Evolutionary conservation across 768 basidiomycete species (phyloP).

Genomic region (Boletus rubescentipes): DNA sequence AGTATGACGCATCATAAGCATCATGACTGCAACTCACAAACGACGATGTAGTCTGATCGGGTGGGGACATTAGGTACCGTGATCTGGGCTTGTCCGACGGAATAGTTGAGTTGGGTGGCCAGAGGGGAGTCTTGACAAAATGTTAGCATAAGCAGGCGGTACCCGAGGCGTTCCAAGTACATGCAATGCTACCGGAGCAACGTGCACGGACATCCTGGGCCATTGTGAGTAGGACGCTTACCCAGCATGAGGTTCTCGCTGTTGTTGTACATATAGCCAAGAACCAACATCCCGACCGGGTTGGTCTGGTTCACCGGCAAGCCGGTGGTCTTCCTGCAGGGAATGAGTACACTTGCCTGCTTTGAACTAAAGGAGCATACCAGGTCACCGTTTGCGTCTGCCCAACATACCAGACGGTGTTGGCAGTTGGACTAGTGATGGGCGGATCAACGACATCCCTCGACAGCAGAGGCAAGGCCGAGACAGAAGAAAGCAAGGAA

Average conservation of each 20-base stretch:
- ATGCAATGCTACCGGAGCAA: not conserved
- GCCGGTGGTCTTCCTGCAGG: constrained; percentile 14
- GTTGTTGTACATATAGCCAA: constrained; percentile 23
- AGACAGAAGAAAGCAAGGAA: constrained; percentile 17
- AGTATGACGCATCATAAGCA: not conserved
- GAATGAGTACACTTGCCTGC: constrained; percentile 38
- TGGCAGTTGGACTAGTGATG: constrained; percentile 41
- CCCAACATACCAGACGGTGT: constrained; percentile 46
- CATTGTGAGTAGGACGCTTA: constrained; percentile 11
- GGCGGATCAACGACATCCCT: constrained; percentile 52
- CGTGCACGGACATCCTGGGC: not conserved
- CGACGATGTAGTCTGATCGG: constrained; percentile 35
- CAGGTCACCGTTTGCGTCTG: constrained; percentile 49
- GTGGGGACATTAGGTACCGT: constrained; percentile 36
- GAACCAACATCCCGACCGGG: constrained; percentile 32
- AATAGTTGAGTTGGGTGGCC: constrained; percentile 34
- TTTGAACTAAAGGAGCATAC: constrained; percentile 29
- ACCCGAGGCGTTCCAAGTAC: not conserved
- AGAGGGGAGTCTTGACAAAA: constrained; percentile 32
- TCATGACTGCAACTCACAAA: constrained; percentile 28
- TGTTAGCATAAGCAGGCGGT: constrained; percentile 6
- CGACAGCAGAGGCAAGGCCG: constrained; percentile 32
- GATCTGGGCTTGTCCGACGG: constrained; percentile 32
- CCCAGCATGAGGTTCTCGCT: constrained; percentile 34
- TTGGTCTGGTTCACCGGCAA: constrained; percentile 32